These are phyloP conservation scores for Sugiyamaella pinicola DNA, from an alignment of 1,139 yeast genomes.

Conservation along the genomic window DNA sequence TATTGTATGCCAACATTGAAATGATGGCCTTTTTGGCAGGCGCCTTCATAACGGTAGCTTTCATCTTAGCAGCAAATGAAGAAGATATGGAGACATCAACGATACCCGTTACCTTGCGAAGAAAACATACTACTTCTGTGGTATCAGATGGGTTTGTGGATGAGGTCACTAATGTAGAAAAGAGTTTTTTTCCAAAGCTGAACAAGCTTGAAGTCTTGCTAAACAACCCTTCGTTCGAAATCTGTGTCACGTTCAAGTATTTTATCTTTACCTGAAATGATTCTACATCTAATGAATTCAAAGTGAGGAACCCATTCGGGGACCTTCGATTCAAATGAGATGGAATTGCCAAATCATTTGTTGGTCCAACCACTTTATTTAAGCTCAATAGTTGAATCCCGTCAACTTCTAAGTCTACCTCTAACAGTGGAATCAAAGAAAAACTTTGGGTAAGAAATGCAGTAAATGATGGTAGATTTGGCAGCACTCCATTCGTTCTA, in stretches of 20 bases:
- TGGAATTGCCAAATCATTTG: slow-evolving; percentile 35
- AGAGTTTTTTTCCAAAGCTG: slow-evolving; percentile 41
- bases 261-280: slow-evolving; percentile 40
- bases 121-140: slow-evolving; percentile 39
- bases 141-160: slow-evolving; percentile 40
- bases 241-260: slow-evolving; percentile 45
- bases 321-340: slow-evolving; percentile 34
- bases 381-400: slow-evolving; percentile 37
- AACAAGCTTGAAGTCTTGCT: slow-evolving; percentile 27
- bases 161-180: slow-evolving; percentile 39
- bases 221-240: slow-evolving; percentile 15
- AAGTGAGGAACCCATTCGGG: slow-evolving; percentile 34
- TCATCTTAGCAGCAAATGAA: slow-evolving; percentile 41
- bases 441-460: slow-evolving; percentile 47
- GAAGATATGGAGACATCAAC: slow-evolving; percentile 40
- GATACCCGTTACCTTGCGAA: slow-evolving; percentile 41
- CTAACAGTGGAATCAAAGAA: slow-evolving; percentile 41
- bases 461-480: slow-evolving; percentile 42
- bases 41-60: slow-evolving; percentile 47
- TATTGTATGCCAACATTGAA: slow-evolving; percentile 40
- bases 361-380: slow-evolving; percentile 36
- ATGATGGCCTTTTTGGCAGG: slow-evolving; percentile 45
- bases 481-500: slow-evolving; percentile 37
- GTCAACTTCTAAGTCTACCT: slow-evolving; percentile 40
- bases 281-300: slow-evolving; percentile 36